Evolutionary conservation across 2,329 filamentous ascomycete species (phyloP).

Genomic region (Sarocladiaceae sp.): DNA sequence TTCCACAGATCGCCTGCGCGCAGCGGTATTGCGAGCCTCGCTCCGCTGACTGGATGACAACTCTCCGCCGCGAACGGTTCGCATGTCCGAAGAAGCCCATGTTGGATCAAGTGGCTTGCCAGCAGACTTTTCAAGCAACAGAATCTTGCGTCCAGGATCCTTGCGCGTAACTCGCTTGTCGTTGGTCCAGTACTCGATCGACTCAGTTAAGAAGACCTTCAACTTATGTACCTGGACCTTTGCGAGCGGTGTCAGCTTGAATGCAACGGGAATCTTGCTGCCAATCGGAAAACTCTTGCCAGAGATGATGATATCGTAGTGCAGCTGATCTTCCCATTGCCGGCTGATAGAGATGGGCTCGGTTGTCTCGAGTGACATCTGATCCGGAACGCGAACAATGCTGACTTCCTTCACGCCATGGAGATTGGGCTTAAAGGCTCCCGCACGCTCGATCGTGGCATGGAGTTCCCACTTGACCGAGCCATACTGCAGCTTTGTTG

Average conservation of each 20-base stretch:
- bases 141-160: constrained; percentile 75
- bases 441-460: constrained; percentile 75
- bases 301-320: constrained; percentile 94
- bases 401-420: constrained; percentile 75
- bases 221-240: constrained; percentile 92
- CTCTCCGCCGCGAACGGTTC: constrained; percentile 74
- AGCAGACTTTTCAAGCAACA: constrained; percentile 82
- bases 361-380: constrained; percentile 81
- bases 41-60: constrained; percentile 46
- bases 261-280: constrained; percentile 81
- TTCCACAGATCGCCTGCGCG: constrained; percentile 46
- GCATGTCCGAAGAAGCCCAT: constrained; percentile 69
- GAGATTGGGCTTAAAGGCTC: constrained; percentile 84
- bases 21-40: constrained; percentile 41
- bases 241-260: constrained; percentile 85
- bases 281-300: constrained; percentile 92
- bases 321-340: constrained; percentile 90
- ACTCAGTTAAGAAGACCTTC: constrained; percentile 86
- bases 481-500: constrained; percentile 79
- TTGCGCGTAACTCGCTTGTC: constrained; percentile 80
- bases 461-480: constrained; percentile 85
- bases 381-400: constrained; percentile 78
- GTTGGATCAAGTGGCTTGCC: constrained; percentile 68
- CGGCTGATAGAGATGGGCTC: constrained; percentile 91
- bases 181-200: constrained; percentile 83